phyloP scores from a whole-genome alignment of 352 stramenopile species.

The Phytophthora tentaculata region DNA sequence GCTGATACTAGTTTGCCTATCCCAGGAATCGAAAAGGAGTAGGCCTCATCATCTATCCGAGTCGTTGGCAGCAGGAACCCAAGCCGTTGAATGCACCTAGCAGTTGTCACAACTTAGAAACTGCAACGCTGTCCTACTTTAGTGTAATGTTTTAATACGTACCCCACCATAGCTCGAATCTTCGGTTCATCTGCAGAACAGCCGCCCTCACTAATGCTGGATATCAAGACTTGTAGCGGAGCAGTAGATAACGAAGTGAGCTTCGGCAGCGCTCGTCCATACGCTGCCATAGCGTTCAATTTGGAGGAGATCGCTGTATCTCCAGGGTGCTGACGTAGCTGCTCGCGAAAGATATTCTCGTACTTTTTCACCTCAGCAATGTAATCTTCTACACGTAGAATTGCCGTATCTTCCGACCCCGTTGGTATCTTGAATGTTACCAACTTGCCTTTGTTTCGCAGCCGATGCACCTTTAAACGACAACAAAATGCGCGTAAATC shows the following conservation, averaged over 20 bases:
- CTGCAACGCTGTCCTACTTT: too few species aligned
- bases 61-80: constrained; percentile 59
- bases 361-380: constrained; percentile 46
- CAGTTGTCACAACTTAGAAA: too few species aligned
- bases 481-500: constrained; percentile 8
- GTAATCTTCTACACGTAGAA: constrained; percentile 46
- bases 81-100: constrained; percentile 53
- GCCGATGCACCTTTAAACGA: constrained; percentile 48
- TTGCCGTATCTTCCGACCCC: constrained; percentile 42
- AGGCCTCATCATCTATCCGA: constrained; percentile 53
- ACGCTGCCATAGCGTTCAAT: constrained; percentile 47
- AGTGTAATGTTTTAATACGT: constrained; percentile 23
- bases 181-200: constrained; percentile 11
- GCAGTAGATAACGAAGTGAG: constrained; percentile 40
- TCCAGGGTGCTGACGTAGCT: constrained; percentile 29
- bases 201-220: constrained; percentile 16
- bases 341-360: constrained; percentile 34
- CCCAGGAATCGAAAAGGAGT: constrained; percentile 59
- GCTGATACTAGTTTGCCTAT: constrained; percentile 63
- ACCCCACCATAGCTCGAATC: constrained; percentile 43
- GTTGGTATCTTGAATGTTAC: constrained; percentile 60
- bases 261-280: constrained; percentile 37
- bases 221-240: constrained; percentile 39
- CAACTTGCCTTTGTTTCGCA: constrained; percentile 45
- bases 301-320: constrained; percentile 34